Evolutionary conservation across 108 stramenopile species (phyloP).

Genomic region (Skeletonema costatum): DNA sequence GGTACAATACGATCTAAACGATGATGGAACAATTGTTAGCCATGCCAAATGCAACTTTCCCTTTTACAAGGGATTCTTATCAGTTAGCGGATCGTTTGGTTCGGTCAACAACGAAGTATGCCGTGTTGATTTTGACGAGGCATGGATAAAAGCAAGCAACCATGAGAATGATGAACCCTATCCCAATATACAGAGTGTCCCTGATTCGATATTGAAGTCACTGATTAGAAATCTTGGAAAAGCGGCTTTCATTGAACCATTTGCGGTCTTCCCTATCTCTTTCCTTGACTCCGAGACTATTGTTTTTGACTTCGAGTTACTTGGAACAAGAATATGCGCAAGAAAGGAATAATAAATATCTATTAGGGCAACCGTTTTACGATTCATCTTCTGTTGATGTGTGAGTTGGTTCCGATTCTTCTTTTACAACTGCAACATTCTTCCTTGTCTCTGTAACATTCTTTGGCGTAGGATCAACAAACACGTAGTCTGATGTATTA

Average conservation of each 20-base stretch:
- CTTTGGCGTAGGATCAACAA: conserved; percentile 7
- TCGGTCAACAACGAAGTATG: conserved; percentile 58
- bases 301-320: conserved; percentile 79
- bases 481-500: conserved; percentile 8
- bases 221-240: conserved; percentile 55
- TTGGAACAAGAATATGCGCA: conserved; percentile 81
- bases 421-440: neutral
- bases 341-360: conserved; percentile 44
- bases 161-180: conserved; percentile 43
- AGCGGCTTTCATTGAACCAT: conserved; percentile 57
- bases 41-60: conserved; percentile 50
- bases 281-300: conserved; percentile 74
- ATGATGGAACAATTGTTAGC: conserved; percentile 57
- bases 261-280: conserved; percentile 79
- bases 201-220: conserved; percentile 53
- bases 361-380: neutral
- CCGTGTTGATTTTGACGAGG: conserved; percentile 77
- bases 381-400: neutral
- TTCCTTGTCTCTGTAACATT: neutral
- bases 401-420: neutral
- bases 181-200: conserved; percentile 51
- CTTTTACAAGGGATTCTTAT: conserved; percentile 54
- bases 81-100: conserved; percentile 73
- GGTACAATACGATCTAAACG: conserved; percentile 50
- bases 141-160: conserved; percentile 53